Evolutionary conservation across 2,329 filamentous ascomycete genomes (phyloP).

Genomic region (Emericellopsis cladophorae): DNA sequence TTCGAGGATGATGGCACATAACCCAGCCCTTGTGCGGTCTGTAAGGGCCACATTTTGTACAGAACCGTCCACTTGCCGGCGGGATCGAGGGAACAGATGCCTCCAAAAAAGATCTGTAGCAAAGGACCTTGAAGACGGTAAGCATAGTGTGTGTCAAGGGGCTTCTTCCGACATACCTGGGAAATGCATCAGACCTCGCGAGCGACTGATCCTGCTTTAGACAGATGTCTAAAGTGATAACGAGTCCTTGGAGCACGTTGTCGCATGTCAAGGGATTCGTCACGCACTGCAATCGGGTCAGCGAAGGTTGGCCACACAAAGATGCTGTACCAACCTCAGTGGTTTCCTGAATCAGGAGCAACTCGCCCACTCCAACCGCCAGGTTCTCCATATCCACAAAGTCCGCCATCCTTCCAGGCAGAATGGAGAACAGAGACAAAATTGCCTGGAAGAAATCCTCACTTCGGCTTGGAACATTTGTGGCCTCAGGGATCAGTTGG

Average conservation of each 20-base stretch:
- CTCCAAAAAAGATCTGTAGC: slow-evolving; percentile 40
- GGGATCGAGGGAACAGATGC: slow-evolving; percentile 52
- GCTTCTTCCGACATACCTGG: slow-evolving; percentile 9
- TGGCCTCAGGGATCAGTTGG: neutral
- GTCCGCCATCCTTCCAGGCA: neutral
- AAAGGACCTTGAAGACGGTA: slow-evolving; percentile 9
- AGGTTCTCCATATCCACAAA: neutral
- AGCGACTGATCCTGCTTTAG: slow-evolving; percentile 14
- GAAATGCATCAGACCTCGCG: slow-evolving; percentile 6
- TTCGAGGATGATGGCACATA: slow-evolving; percentile 24
- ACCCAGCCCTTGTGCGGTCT: no score
- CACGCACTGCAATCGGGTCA: no score
- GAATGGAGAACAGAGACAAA: neutral
- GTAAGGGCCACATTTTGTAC: slow-evolving; percentile 17
- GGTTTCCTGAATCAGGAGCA: slow-evolving; percentile 25
- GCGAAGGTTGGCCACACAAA: neutral
- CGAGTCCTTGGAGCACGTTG: slow-evolving; percentile 14
- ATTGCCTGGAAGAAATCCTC: slow-evolving; percentile 11
- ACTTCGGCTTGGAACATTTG: slow-evolving; percentile 11
- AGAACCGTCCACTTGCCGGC: slow-evolving; percentile 12
- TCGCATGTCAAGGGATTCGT: slow-evolving; percentile 5
- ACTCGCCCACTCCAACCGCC: slow-evolving; percentile 6
- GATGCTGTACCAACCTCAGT: slow-evolving; percentile 20
- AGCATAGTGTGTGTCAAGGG: slow-evolving; percentile 3
- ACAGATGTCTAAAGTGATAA: slow-evolving; percentile 16